Base-by-base conservation (phyloP, 148 eudicot species). In the Vaccinium darrowii region DNA sequence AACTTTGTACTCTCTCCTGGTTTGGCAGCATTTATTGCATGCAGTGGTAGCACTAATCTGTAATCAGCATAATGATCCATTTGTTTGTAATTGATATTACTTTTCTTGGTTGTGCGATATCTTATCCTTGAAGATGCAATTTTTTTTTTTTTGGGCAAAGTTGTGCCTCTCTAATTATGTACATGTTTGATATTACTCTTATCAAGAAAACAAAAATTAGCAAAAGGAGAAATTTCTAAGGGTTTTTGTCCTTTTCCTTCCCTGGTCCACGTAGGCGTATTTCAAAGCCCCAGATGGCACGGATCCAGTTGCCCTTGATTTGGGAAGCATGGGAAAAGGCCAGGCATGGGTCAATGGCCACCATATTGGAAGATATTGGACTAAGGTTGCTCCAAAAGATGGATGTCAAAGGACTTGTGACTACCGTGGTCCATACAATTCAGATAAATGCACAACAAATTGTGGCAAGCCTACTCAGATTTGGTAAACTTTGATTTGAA, bases 261-360 rank as follows among this genome's bases (percentile, higher is more conserved):
- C 62, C 36, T n/a, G 57, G 33, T 85, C 57, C 50, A 51, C 15
- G 82, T 91, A 96, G 99, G 89, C 98, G 33, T 85, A 90, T 84
- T 94, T 96, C 85, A 93, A 94, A 87, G 91, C 92, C 81, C 95
- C 92, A 36, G 92, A 63, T 72, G 99, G 95, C 71, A 83, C 84
- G 25, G 94, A 94, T 67, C 99, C 99, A 9, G 93, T 94, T 88
- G 94, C 92, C 80, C 89, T 96, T 84, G 84, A 94, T 87, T 84
- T 96, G 77, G 86, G 90, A 65, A 94, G 98, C 87, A 96, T 96
- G 99, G 97, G 98, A 54, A 96, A 96, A 89, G 99, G 98, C 58
- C 98, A 94, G 87, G 95, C 90, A 62, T 96, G 99, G 99, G 94
- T 96, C 53, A 96, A 96, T 85, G 97, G 99, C 84, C 95, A 95